These are phyloP conservation scores for Apiospora hydei DNA, from an alignment of 2,329 filamentous ascomycete genomes.

Conservation along the genomic window DNA sequence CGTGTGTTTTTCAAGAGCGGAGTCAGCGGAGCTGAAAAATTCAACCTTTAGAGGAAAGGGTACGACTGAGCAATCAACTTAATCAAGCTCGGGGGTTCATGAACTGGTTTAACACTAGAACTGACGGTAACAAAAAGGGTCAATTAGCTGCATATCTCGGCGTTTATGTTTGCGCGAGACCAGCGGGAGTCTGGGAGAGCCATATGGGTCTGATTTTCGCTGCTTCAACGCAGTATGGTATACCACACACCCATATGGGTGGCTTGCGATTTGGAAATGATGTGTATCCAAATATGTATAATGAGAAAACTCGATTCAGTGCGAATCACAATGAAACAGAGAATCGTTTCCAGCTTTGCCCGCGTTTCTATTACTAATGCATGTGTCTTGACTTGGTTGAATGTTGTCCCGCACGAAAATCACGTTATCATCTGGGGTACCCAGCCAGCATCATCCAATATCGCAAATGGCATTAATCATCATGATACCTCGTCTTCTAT, in stretches of 20 bases:
- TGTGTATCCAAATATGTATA: slow-evolving; percentile 14
- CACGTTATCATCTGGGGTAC: slow-evolving; percentile 20
- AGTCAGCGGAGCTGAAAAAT: slow-evolving; percentile 27
- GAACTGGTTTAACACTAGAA: slow-evolving; percentile 33
- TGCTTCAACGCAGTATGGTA: slow-evolving; percentile 50
- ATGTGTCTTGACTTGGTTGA: not conserved
- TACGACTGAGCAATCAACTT: slow-evolving; percentile 37
- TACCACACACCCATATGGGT: slow-evolving; percentile 11
- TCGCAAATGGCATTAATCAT: not conserved
- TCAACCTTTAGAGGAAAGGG: slow-evolving; percentile 40
- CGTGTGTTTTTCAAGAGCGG: slow-evolving; percentile 28
- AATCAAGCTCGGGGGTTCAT: slow-evolving; percentile 28
- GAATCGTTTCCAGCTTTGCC: not conserved
- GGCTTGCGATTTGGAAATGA: slow-evolving; percentile 11
- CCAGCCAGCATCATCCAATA: too few species aligned
- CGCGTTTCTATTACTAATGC: not conserved
- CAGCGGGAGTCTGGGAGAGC: slow-evolving; percentile 37
- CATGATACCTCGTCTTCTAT: not conserved
- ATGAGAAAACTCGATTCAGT: not conserved
- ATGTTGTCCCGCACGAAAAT: not conserved
- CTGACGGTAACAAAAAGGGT: slow-evolving; percentile 33
- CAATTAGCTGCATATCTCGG: slow-evolving; percentile 43
- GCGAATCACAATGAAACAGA: not conserved
- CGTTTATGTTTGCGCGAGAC: slow-evolving; percentile 32
- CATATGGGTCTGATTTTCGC: slow-evolving; percentile 39